Evolutionary conservation across 169 alveolate species (phyloP).

Genomic region (Neospora caninum): DNA sequence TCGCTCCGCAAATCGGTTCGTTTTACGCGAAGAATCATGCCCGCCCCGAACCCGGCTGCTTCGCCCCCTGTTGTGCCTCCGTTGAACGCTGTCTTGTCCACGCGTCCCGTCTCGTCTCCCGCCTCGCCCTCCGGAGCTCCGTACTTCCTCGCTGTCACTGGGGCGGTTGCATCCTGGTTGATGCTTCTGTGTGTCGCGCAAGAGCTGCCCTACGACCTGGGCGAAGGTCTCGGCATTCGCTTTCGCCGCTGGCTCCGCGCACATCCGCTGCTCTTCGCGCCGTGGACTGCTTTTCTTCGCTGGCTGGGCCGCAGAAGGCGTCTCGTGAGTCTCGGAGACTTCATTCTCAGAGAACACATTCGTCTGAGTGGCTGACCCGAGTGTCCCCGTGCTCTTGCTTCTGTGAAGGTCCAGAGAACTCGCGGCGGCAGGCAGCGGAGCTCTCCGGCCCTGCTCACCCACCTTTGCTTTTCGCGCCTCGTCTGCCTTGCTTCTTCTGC

Average conservation of each 20-base stretch:
- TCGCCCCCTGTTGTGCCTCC: too few relatives aligned
- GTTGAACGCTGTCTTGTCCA: too few relatives aligned
- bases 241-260: background rate
- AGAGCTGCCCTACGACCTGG: constrained; percentile 27
- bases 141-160: background rate
- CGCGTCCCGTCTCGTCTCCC: background rate
- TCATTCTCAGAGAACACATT: constrained; percentile 11
- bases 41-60: too few relatives aligned
- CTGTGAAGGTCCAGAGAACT: too few relatives aligned
- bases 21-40: too few relatives aligned
- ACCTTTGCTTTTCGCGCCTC: background rate
- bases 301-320: constrained; percentile 1
- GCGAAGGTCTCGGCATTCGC: constrained; percentile 4
- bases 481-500: background rate
- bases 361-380: background rate
- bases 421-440: too few relatives aligned
- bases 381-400: too few relatives aligned
- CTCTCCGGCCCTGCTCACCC: background rate
- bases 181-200: constrained; percentile 22
- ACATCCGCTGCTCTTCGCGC: background rate
- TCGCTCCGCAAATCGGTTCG: too few relatives aligned
- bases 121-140: background rate
- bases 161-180: constrained; percentile 13
- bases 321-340: constrained; percentile 1
- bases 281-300: background rate